phyloP scores from a whole-genome alignment of 2,329 filamentous ascomycete genomes.

The Pseudogymnoascus sp. region DNA sequence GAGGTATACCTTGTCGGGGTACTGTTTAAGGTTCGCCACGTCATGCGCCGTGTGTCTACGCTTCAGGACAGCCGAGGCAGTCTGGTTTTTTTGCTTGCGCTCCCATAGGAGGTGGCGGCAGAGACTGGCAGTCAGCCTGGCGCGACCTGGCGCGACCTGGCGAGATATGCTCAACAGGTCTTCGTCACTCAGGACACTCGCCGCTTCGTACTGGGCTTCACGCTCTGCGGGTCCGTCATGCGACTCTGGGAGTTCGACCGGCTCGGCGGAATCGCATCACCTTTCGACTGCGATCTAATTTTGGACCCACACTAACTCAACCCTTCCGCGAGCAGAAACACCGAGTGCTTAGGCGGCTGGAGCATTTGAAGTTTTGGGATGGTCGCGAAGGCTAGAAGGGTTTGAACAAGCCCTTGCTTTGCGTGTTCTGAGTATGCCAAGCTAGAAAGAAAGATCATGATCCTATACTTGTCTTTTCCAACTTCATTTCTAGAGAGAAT shows the following conservation, averaged over 20 bases:
- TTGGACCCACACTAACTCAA: too few species aligned
- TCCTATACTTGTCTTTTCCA: too few species aligned
- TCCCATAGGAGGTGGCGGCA: constrained; percentile 90
- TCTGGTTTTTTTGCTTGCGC: constrained; percentile 85
- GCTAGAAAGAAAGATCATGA: too few species aligned
- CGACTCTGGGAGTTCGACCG: constrained; percentile 39
- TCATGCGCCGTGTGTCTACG: constrained; percentile 85
- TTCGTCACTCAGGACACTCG: constrained; percentile 34
- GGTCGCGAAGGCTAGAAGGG: too few species aligned
- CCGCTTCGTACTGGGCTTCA: constrained; percentile 41
- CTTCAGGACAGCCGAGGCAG: constrained; percentile 81
- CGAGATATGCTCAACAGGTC: constrained; percentile 37
- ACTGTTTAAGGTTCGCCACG: constrained; percentile 78
- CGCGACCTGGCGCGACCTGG: constrained; percentile 35
- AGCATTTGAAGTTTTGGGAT: too few species aligned
- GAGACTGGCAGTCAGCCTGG: constrained; percentile 86
- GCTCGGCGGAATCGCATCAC: constrained; percentile 36
- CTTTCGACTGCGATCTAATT: too few species aligned
- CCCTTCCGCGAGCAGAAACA: too few species aligned
- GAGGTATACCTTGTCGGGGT: constrained; percentile 58
- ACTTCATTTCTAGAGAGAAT: too few species aligned
- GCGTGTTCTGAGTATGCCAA: too few species aligned
- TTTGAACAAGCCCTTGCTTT: too few species aligned
- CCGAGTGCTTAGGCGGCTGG: too few species aligned
- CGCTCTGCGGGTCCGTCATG: constrained; percentile 37